Percentiles rank a stretch among this genome's conserved stretches.
These are phyloP conservation scores for Trametes punicea DNA, from an alignment of 768 basidiomycete genomes.

Conservation along the genomic window DNA sequence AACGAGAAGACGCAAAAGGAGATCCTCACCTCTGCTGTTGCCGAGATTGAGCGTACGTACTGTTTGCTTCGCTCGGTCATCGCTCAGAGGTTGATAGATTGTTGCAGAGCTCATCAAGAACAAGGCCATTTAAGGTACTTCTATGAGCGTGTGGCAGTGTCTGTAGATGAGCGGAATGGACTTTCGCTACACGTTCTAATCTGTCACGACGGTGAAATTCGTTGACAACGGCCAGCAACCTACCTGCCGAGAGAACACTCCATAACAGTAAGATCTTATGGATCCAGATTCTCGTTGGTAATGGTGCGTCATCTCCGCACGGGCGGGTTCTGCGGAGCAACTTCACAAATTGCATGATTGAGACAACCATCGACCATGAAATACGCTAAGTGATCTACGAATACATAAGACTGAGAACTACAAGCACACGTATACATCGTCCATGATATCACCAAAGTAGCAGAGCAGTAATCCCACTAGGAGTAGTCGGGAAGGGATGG, in stretches of 20 bases:
- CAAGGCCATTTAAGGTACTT: constrained; percentile 71
- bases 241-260: too few relatives aligned
- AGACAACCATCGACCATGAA: not conserved
- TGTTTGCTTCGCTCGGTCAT: not conserved
- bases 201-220: not conserved
- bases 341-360: not conserved
- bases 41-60: constrained; percentile 89
- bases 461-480: not conserved
- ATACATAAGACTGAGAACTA: not conserved
- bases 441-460: not conserved
- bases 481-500: not conserved
- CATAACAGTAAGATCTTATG: not conserved
- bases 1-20: constrained; percentile 91
- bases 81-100: not conserved
- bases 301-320: not conserved
- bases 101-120: constrained; percentile 79
- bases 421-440: not conserved
- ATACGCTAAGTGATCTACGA: not conserved
- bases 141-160: constrained; percentile 1
- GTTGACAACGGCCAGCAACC: not conserved
- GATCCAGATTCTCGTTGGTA: not conserved
- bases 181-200: not conserved
- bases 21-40: constrained; percentile 71
- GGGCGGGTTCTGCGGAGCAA: too few relatives aligned
- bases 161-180: constrained; percentile 9